phyloP scores from a whole-genome alignment of 768 basidiomycete genomes.

The Mycena filopes region DNA sequence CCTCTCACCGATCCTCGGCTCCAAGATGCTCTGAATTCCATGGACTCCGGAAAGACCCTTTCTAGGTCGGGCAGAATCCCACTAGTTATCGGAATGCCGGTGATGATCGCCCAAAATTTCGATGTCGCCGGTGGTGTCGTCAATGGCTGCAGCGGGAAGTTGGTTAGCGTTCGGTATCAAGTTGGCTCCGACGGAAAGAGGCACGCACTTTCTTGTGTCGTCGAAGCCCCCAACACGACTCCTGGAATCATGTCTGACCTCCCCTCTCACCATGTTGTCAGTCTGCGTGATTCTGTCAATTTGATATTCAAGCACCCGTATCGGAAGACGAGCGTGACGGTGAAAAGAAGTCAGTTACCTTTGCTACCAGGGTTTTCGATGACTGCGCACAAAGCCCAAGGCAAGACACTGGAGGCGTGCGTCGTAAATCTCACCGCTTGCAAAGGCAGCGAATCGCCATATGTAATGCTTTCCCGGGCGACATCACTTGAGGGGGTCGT shows the following conservation, averaged over 20 bases:
- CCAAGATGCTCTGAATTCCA: neutral
- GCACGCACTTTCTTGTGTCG: conserved; percentile 34
- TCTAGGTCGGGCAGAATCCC: conserved; percentile 35
- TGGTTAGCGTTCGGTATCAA: conserved; percentile 30
- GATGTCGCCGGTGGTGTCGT: conserved; percentile 39
- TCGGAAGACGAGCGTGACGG: neutral
- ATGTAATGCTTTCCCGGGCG: conserved; percentile 45
- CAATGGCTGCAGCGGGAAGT: conserved; percentile 38
- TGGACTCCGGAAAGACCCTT: conserved; percentile 34
- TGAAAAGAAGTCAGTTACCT: conserved; percentile 38
- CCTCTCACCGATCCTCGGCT: neutral
- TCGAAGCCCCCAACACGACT: conserved; percentile 23
- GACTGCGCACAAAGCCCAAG: conserved; percentile 44
- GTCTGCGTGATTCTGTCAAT: conserved; percentile 25
- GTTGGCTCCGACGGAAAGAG: conserved; percentile 25
- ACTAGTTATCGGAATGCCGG: conserved; percentile 44
- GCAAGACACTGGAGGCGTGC: conserved; percentile 33
- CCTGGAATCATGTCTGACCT: conserved; percentile 28
- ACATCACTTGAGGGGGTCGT: conserved; percentile 35
- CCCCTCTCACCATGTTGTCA: conserved; percentile 22
- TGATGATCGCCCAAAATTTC: conserved; percentile 41
- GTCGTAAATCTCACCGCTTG: conserved; percentile 37
- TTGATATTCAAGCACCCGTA: conserved; percentile 9
- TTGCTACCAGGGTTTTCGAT: conserved; percentile 41
- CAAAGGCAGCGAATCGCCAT: conserved; percentile 35